Base-by-base conservation (phyloP, 306 rosid genomes). In the Glycine tomentella region DNA sequence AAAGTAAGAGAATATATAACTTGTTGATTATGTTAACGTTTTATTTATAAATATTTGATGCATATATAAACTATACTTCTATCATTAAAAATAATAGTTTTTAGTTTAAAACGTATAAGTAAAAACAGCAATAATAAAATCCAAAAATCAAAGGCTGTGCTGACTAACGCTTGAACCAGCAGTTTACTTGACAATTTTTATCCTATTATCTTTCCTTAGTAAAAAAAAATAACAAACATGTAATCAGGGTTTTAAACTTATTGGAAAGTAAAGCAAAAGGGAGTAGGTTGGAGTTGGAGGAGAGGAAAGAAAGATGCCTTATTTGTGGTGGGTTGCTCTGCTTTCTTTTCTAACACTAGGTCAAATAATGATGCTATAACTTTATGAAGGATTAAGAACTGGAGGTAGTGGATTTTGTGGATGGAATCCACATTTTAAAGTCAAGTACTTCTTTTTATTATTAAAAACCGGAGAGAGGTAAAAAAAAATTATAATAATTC, bases 341-440 rank as follows among this genome's bases (percentile, higher is more conserved):
- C 64, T 7, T 58, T 66, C 58, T 81, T 48, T 49, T 48, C 78
- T 71, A 38, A 50, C 57, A 34, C 61, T 42, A 0, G 15, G 38
- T 82, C 31, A 25, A 82, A 76, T 76, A 59, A 58, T 82, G 59
- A 57, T 62, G 71, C 69, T 13, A 34, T 40, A 56, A 57, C 81
- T 68, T 55, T 14, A 40, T 52, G 53, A 33, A 31, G 7, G 46
- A 40, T 16, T 13, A 65, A n/a, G 25, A 65, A 40, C 11, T 14
- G 40, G 15, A 68, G 55, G 10, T 45, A 56, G 10, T 45, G 20
- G 44, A 46, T 48, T 69, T 69, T 48, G 74, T 69, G 57, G 75
- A 69, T 48, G 12, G 20, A 69, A 20, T 80, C n/a, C 48, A 44
- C 68, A 52, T 63, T 62, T 48, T 70, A 51, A 64, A 12, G 52